Evolutionary conservation across 1,284 basidiomycete genomes (phyloP).

Genomic region (Tilletia horrida): DNA sequence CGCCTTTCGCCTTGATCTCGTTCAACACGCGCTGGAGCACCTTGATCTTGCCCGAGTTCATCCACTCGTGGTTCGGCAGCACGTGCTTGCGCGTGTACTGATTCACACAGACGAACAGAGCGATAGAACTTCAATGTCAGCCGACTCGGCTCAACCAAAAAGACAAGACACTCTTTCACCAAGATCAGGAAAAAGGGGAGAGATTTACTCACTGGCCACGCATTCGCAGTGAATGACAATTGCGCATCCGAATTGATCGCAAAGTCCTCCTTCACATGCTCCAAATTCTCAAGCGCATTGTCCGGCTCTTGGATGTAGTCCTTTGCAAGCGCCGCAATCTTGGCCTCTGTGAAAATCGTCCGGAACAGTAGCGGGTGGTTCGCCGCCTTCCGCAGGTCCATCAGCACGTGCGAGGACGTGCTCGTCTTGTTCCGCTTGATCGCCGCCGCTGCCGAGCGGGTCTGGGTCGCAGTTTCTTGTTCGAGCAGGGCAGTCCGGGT

Average conservation of each 20-base stretch:
- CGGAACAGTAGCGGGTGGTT: conserved; percentile 95
- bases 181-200: not conserved
- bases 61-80: conserved; percentile 71
- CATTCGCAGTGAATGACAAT: conserved; percentile 37
- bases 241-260: conserved; percentile 54
- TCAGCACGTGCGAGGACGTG: conserved; percentile 69
- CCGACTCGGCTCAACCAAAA: not conserved
- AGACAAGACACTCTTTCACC: not conserved
- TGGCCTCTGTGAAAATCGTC: conserved; percentile 73
- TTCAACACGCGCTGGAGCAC: conserved; percentile 71
- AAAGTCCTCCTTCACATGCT: conserved; percentile 51
- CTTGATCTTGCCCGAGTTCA: conserved; percentile 84
- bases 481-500: conserved; percentile 73
- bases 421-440: conserved; percentile 22
- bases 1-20: conserved; percentile 67
- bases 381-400: conserved; percentile 93
- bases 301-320: conserved; percentile 85
- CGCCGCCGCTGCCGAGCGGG: conserved; percentile 21
- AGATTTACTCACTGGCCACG: conserved; percentile 26
- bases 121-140: no score
- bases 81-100: conserved; percentile 64
- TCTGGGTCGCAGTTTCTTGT: conserved; percentile 18
- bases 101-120: no score
- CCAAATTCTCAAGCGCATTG: conserved; percentile 46
- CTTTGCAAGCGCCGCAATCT: conserved; percentile 71